A percentile compares a stretch with the other conserved stretches of the same genome.
These are phyloP conservation scores for Didymella arachidicola DNA, from an alignment of 2,329 filamentous ascomycete genomes.

Conservation along the genomic window DNA sequence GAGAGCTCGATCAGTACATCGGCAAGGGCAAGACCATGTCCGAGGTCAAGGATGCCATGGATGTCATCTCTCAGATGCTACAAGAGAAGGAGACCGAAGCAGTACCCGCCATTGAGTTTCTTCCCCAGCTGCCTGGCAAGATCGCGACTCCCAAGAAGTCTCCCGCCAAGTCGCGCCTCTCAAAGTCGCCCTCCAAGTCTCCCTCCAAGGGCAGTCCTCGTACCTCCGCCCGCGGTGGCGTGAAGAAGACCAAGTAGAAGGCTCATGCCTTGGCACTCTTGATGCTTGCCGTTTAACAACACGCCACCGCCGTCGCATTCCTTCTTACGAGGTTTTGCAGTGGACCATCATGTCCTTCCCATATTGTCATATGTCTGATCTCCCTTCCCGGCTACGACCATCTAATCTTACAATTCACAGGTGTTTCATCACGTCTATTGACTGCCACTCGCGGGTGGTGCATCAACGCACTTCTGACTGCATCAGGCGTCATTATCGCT, in stretches of 20 bases:
- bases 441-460: constrained; percentile 1
- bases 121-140: constrained; percentile 37
- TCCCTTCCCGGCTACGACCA: neutral
- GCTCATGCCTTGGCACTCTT: constrained; percentile 2
- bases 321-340: neutral
- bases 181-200: constrained; percentile 25
- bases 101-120: constrained; percentile 44
- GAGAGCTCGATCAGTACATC: constrained; percentile 36
- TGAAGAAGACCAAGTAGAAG: constrained; percentile 35
- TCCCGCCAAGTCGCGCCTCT: constrained; percentile 18
- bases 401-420: neutral
- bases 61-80: constrained; percentile 42
- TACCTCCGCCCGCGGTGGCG: constrained; percentile 34
- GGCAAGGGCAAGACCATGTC: constrained; percentile 32
- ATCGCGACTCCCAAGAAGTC: constrained; percentile 22
- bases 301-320: neutral
- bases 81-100: constrained; percentile 34
- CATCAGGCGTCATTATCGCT: constrained; percentile 7
- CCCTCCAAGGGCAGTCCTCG: constrained; percentile 20
- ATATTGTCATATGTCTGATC: neutral
- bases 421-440: constrained; percentile 7
- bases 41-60: constrained; percentile 33
- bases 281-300: neutral
- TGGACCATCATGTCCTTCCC: neutral
- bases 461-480: constrained; percentile 4